Evolutionary conservation across 129 eudicot genomes (phyloP).

Genomic region (Flaveria linearis): DNA sequence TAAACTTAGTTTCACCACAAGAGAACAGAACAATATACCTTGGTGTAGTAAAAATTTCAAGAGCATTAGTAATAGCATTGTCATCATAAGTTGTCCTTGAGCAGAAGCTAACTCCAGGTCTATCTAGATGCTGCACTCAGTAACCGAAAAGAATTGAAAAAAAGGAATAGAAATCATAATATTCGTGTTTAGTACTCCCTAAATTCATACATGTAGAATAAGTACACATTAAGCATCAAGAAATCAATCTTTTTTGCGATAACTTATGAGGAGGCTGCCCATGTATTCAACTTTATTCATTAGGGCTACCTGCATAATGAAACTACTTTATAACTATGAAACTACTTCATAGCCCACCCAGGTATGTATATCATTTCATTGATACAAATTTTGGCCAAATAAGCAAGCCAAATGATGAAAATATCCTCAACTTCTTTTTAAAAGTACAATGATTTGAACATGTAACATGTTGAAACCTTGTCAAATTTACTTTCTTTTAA

Average conservation of each 20-base stretch:
- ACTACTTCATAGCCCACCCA: not conserved
- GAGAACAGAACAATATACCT: conserved; percentile 42
- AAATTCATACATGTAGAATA: not conserved
- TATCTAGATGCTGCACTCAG: conserved; percentile 64
- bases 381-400: not conserved
- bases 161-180: not conserved
- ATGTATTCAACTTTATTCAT: not conserved
- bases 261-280: not conserved
- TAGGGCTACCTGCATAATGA: not conserved
- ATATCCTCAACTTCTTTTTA: not conserved
- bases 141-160: not conserved
- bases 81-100: conserved; percentile 81
- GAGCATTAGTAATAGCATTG: conserved; percentile 81
- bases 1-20: not conserved
- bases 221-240: not conserved
- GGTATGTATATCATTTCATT: not conserved
- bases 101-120: conserved; percentile 81
- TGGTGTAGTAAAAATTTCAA: conserved; percentile 66
- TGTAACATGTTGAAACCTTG: not conserved
- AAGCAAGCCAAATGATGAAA: not conserved
- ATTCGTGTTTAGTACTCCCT: not conserved
- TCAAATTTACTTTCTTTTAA: not conserved
- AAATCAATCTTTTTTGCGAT: not conserved
- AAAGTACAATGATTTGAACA: not conserved
- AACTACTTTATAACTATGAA: too few species aligned